Evolutionary conservation across 176 grass and related monocot genomes (phyloP).

Genomic region (Bolboschoenus planiculmis): DNA sequence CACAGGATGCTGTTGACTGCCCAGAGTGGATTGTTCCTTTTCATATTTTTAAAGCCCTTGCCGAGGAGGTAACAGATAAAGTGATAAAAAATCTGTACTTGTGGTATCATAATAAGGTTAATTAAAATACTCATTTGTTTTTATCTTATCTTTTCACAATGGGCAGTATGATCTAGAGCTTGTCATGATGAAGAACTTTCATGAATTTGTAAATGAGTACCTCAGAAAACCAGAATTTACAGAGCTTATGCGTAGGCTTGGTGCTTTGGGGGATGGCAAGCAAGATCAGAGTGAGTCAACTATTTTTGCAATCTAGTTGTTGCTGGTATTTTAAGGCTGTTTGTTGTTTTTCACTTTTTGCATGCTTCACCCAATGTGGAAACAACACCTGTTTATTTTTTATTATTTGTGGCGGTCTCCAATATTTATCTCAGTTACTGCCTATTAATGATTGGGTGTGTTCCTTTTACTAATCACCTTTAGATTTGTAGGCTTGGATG

Average conservation of each 20-base stretch:
- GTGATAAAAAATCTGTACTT: background rate
- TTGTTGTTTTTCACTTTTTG: background rate
- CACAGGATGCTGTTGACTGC: constrained; percentile 60
- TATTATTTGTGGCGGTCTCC: background rate
- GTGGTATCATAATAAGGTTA: constrained; percentile 11
- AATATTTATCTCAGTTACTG: background rate
- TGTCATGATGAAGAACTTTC: constrained; percentile 81
- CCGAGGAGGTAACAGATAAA: constrained; percentile 58
- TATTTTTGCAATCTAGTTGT: background rate
- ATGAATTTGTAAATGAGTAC: constrained; percentile 83
- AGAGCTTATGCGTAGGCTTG: constrained; percentile 85
- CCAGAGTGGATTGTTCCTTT: constrained; percentile 97
- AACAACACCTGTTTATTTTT: background rate
- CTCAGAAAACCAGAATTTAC: constrained; percentile 69
- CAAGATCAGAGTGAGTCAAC: constrained; percentile 55
- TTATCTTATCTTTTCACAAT: constrained; percentile 9
- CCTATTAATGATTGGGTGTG: background rate
- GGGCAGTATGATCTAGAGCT: constrained; percentile 77
- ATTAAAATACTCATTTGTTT: constrained; percentile 18
- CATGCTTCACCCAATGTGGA: background rate
- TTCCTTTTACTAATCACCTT: background rate
- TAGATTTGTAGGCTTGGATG: background rate
- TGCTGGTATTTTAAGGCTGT: background rate
- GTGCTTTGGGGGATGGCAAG: constrained; percentile 79
- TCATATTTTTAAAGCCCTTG: constrained; percentile 80